These are phyloP conservation scores for Staphylotrichum tortipilum DNA, from an alignment of 495 filamentous ascomycete species.

Conservation along the genomic window DNA sequence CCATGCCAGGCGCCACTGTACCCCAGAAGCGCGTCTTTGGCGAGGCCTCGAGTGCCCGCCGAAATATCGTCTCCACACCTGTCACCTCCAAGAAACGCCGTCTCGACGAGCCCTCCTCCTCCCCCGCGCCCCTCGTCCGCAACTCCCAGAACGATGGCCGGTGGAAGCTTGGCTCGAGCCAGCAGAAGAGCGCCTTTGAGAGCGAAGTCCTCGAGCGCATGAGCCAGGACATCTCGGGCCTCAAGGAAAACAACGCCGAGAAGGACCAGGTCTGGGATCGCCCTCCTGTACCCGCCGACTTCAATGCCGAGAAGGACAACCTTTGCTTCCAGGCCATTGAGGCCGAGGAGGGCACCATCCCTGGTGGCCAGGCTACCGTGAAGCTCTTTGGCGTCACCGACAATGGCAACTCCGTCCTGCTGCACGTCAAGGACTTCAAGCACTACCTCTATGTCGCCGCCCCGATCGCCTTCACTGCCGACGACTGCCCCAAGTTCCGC, in stretches of 20 bases:
- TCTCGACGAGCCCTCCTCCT: slow-evolving; percentile 52
- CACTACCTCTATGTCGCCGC: slow-evolving; percentile 95
- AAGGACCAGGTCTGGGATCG: slow-evolving; percentile 92
- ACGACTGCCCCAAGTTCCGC: slow-evolving; percentile 68
- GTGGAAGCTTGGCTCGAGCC: slow-evolving; percentile 61
- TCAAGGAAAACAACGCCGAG: slow-evolving; percentile 79
- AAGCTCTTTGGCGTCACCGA: slow-evolving; percentile 98
- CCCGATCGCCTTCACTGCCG: slow-evolving; percentile 66
- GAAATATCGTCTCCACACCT: slow-evolving; percentile 35
- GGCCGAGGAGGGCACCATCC: slow-evolving; percentile 73
- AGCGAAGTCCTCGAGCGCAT: slow-evolving; percentile 89
- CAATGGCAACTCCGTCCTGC: slow-evolving; percentile 81
- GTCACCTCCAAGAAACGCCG: slow-evolving; percentile 63
- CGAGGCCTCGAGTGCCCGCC: slow-evolving; percentile 40
- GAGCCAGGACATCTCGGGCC: slow-evolving; percentile 77
- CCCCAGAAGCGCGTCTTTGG: slow-evolving; percentile 47
- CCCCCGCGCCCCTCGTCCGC: slow-evolving; percentile 45
- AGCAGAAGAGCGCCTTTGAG: slow-evolving; percentile 88
- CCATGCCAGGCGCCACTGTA: slow-evolving; percentile 36
- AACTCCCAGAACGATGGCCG: slow-evolving; percentile 51
- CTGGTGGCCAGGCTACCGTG: slow-evolving; percentile 63
- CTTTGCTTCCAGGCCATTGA: slow-evolving; percentile 95
- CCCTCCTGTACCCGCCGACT: slow-evolving; percentile 57
- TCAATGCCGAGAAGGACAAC: slow-evolving; percentile 60
- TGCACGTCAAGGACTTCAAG: slow-evolving; percentile 91